Conservation (phyloP, 1,284 basidiomycete genomes). For the Moniliophthora roreri region DNA sequence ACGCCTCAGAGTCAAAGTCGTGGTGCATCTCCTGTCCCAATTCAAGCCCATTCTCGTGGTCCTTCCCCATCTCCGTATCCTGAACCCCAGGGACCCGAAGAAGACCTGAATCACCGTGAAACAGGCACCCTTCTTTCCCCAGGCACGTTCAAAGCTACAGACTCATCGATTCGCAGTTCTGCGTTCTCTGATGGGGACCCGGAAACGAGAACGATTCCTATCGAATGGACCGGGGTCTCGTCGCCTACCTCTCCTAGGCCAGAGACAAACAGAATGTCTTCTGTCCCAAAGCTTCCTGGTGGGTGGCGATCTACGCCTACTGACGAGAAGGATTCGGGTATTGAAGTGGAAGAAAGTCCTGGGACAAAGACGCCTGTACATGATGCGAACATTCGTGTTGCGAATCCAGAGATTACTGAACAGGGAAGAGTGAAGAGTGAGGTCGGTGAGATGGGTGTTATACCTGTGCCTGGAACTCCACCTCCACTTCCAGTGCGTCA, state of each 20-base stretch:
- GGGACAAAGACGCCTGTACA: too few relatives aligned
- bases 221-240: conserved; percentile 54
- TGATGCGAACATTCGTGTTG: too few relatives aligned
- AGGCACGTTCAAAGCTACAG: conserved; percentile 35
- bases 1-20: too few relatives aligned
- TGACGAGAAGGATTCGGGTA: conserved; percentile 34
- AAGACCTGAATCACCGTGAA: background rate
- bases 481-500: too few relatives aligned
- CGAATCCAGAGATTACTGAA: too few relatives aligned
- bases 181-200: conserved; percentile 48
- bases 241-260: conserved; percentile 5
- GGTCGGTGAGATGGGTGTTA: too few relatives aligned
- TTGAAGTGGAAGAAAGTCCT: too few relatives aligned
- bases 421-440: too few relatives aligned
- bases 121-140: conserved; percentile 36
- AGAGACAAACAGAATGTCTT: conserved; percentile 30
- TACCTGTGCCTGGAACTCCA: too few relatives aligned
- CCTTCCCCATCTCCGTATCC: conserved; percentile 16
- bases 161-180: conserved; percentile 36
- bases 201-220: conserved; percentile 41
- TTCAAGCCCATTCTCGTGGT: background rate
- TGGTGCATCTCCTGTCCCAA: background rate
- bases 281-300: conserved; percentile 36
- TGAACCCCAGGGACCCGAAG: conserved; percentile 11
- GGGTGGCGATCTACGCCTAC: conserved; percentile 45